Percentiles rank a stretch among this genome's conserved stretches.
Conservation (phyloP, 345 rosid genomes). For the Luvunga scandens region DNA sequence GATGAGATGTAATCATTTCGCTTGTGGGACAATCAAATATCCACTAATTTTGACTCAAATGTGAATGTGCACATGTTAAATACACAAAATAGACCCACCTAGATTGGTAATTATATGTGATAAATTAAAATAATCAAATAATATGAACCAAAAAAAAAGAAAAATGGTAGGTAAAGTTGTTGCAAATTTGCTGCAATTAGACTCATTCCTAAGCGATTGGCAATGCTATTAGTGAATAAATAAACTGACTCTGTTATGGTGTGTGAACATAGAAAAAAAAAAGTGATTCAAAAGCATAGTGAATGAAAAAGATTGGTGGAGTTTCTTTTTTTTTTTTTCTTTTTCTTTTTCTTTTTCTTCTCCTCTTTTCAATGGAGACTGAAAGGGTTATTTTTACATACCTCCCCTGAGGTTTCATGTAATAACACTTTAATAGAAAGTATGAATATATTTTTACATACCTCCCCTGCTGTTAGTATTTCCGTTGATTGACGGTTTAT, state of each 20-base stretch:
- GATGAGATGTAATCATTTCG: neutral
- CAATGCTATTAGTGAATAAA: neutral
- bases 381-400: too few species aligned
- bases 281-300: neutral
- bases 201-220: neutral
- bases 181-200: neutral
- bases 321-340: too few species aligned
- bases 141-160: neutral
- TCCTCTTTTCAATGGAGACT: too few species aligned
- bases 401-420: too few species aligned
- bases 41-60: neutral
- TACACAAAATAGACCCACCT: neutral
- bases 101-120: neutral
- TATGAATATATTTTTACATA: too few species aligned
- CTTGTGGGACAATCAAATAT: neutral
- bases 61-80: neutral
- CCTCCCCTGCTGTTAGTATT: too few species aligned
- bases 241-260: neutral
- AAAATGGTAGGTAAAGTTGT: conserved; percentile 17
- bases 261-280: neutral
- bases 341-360: too few species aligned
- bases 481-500: too few species aligned
- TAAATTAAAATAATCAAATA: neutral
- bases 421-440: too few species aligned
- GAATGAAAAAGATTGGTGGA: conserved; percentile 20